These are phyloP conservation scores for Leishmania tarentolae DNA, from an alignment of 208 protist species.

Conservation along the genomic window DNA sequence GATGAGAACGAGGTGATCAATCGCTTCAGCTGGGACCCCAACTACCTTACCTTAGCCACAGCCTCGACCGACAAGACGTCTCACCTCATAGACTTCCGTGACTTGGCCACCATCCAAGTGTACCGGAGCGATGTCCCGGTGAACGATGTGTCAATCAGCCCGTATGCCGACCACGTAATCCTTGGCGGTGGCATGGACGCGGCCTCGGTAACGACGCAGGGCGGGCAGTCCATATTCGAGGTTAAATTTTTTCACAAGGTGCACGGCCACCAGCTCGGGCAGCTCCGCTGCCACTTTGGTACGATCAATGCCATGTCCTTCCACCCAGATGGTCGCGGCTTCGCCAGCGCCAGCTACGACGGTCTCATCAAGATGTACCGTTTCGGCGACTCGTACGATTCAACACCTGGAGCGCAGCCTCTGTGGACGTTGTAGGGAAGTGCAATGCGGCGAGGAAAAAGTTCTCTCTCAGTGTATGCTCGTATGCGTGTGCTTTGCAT, in stretches of 20 bases:
- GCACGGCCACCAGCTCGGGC: constrained; percentile 95
- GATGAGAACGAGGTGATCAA: constrained; percentile 65
- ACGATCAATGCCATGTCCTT: constrained; percentile 97
- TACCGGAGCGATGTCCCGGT: constrained; percentile 97
- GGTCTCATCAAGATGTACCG: constrained; percentile 96
- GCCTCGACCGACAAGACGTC: constrained; percentile 95
- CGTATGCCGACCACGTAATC: constrained; percentile 90
- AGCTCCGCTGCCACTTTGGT: constrained; percentile 98
- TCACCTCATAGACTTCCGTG: constrained; percentile 94
- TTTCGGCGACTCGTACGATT: constrained; percentile 94
- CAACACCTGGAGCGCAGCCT: constrained; percentile 58
- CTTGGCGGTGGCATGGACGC: constrained; percentile 98
- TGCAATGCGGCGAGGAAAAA: background rate
- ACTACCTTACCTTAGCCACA: constrained; percentile 94
- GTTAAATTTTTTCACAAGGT: constrained; percentile 97
- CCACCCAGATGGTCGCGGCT: constrained; percentile 94
- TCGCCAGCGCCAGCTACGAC: constrained; percentile 94
- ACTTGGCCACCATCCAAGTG: constrained; percentile 92
- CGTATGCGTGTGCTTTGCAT: background rate
- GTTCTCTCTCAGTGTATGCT: background rate
- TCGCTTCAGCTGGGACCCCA: constrained; percentile 89
- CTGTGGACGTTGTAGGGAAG: constrained; percentile 56
- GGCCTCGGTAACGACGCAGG: constrained; percentile 93
- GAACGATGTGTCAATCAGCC: constrained; percentile 97
- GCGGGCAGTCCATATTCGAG: constrained; percentile 93